A percentile compares a stretch with the other conserved stretches of the same genome.
phyloP scores from a whole-genome alignment of 2,329 filamentous ascomycete genomes.

The Neonectria magnoliae region DNA sequence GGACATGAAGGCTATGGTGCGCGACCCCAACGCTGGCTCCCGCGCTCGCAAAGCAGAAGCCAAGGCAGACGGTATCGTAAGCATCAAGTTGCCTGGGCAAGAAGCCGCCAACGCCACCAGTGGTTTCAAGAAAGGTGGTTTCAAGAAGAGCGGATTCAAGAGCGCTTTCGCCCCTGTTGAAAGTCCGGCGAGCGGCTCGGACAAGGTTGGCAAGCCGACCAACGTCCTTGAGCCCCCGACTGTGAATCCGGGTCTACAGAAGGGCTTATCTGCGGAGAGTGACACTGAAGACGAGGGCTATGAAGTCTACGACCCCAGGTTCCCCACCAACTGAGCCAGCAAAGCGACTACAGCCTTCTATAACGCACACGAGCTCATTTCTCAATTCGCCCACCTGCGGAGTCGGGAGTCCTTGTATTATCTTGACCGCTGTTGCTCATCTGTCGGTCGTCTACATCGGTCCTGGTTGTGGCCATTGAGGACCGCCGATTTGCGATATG shows the following conservation, averaged over 20 bases:
- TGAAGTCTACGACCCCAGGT: constrained; percentile 71
- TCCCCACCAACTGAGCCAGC: constrained; percentile 65
- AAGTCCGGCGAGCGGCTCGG: constrained; percentile 47
- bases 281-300: constrained; percentile 78
- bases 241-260: constrained; percentile 34
- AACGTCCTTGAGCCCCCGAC: constrained; percentile 33
- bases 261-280: constrained; percentile 57
- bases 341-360: background rate
- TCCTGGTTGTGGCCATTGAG: constrained; percentile 46
- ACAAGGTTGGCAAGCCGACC: constrained; percentile 49
- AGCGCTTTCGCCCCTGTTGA: constrained; percentile 73
- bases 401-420: constrained; percentile 15
- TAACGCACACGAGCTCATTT: background rate
- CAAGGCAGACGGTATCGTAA: constrained; percentile 74
- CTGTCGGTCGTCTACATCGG: constrained; percentile 30
- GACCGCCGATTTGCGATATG: constrained; percentile 56
- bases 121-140: constrained; percentile 74
- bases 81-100: constrained; percentile 67
- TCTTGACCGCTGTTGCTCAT: constrained; percentile 14
- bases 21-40: constrained; percentile 72
- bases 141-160: constrained; percentile 87
- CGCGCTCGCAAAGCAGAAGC: constrained; percentile 76
- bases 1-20: constrained; percentile 86
- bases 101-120: constrained; percentile 44
- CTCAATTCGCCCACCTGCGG: background rate